Conservation (phyloP, 352 stramenopile genomes). For the Pythium aristosporum region DNA sequence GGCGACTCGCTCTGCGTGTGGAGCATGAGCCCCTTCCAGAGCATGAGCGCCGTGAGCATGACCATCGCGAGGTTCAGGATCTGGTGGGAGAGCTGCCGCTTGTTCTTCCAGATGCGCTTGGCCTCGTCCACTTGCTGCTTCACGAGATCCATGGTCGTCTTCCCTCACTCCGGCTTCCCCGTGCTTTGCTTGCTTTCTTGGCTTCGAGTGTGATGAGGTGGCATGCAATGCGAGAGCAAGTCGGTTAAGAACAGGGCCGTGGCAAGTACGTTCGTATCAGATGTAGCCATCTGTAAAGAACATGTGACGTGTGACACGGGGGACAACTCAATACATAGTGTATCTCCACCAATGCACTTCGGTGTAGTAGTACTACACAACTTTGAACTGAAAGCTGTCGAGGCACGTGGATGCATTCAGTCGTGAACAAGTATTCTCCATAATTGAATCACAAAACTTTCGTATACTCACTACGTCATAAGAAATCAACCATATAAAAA, state of each 20-base stretch:
- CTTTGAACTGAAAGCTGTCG: too few relatives aligned
- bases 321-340: too few relatives aligned
- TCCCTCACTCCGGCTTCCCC: not conserved
- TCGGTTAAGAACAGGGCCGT: not conserved
- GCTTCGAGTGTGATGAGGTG: too few relatives aligned
- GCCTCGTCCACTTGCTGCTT: constrained; percentile 93
- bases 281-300: not conserved
- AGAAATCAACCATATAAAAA: too few relatives aligned
- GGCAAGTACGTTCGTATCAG: not conserved
- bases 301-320: not conserved
- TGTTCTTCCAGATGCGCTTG: constrained; percentile 98
- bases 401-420: too few relatives aligned
- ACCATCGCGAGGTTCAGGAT: constrained; percentile 98
- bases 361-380: too few relatives aligned
- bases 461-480: too few relatives aligned
- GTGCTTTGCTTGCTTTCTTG: not conserved
- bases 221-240: not conserved
- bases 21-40: constrained; percentile 99
- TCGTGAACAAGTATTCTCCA: too few relatives aligned
- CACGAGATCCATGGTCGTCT: constrained; percentile 54
- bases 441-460: too few relatives aligned
- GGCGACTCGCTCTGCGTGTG: constrained; percentile 96
- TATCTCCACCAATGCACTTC: too few relatives aligned
- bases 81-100: constrained; percentile 96
- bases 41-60: constrained; percentile 98